Base-by-base conservation (phyloP, 371 early-diverging fungal genomes). In the Mortierella sp. region DNA sequence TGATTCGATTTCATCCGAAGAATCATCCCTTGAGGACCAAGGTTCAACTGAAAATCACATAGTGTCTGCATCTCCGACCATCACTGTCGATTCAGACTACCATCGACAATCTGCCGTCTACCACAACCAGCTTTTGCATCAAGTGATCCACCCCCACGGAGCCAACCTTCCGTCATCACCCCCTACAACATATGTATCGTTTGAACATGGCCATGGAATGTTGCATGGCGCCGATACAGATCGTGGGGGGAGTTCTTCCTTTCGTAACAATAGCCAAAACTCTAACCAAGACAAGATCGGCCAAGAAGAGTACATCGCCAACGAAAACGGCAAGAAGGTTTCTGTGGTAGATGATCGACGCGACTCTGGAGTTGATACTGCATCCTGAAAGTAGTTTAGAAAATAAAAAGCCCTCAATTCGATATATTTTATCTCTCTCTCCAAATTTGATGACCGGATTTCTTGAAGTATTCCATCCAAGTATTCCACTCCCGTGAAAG, bases 331-430 rank as follows among this genome's bases (percentile, higher is more conserved):
- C 26, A 35, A 65, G 23, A 71, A 66, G 56, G 47, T 29, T 31
- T 40, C 64, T 31, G 45, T 55, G 42, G 29, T 45, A 10, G 62
- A 66, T n/a, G 61, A 26, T 19, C 66, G 70, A 26, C 65, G 67
- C 3, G 76, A 76, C 26, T 71, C 70, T 40, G 76, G 76, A 17
- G 66, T 67, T 32, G 31, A 76, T 28, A 23, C 67, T 12, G 28
- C 67, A 32, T 49, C 55, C 51, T 75, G 60, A 65, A 65, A 86
- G 75, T 78, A 89, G 66, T n/a, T n/a, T n/a, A 17, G 26, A 29
- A 42, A 12, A 42, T 31, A 35, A 53, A 64, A 43, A 43, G 2
- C 22, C 6, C 9, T 6, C 51, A 51, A 17, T 9, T 51, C 43
- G 43, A 42, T 10, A 42, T 22, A n/a, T n/a, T n/a, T n/a, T n/a